Base-by-base conservation (phyloP, 768 basidiomycete species). In the Agaricus subrufescens region DNA sequence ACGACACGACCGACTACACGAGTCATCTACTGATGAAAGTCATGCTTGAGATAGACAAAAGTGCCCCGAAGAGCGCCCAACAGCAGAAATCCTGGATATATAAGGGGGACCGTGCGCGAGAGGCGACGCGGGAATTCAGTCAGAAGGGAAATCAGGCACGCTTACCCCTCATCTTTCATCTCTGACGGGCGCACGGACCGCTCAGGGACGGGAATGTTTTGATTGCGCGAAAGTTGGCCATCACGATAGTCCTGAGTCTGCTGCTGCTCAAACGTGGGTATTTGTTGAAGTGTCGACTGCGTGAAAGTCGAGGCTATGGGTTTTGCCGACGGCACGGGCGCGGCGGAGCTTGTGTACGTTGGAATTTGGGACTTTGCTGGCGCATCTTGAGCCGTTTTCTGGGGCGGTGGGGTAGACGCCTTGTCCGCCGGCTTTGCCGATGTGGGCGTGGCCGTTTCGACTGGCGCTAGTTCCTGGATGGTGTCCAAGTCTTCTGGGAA, bases 141-240 rank as follows among this genome's bases (percentile, higher is more conserved):
- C 50, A 19, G 34, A 54, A 52, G 56, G 58, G 57, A 67, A 70
- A 72, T 65, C 56, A 63, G 59, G 54, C 34, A 63, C 58, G 82
- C 94, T 92, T 83, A 98, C 95, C 94, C 94, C 89, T 96, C 94
- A 63, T 97, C 95, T 71, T 94, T 93, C 91, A 93, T 94, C 71
- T 97, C 94, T 10, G 87, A 87, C 15, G 90, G 90, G 34, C 91
- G 80, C 14, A 94, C 74, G 34, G 82, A 85, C 45, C 90, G 81
- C 66, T 88, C 84, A 25, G 77, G 75, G 50, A 72, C 71, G 26
- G 75, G 69, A 29, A 72, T 70, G 66, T 63, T 78, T 62, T 75
- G 75, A 56, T 76, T 67, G 27, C 70, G 67, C 40, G 69, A 68
- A 23, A 69, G 64, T 58, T 72, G 62, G 23, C 62, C 59, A 58